Conservation (phyloP, 495 filamentous ascomycete genomes). For the Thermochaetoides thermophila region DNA sequence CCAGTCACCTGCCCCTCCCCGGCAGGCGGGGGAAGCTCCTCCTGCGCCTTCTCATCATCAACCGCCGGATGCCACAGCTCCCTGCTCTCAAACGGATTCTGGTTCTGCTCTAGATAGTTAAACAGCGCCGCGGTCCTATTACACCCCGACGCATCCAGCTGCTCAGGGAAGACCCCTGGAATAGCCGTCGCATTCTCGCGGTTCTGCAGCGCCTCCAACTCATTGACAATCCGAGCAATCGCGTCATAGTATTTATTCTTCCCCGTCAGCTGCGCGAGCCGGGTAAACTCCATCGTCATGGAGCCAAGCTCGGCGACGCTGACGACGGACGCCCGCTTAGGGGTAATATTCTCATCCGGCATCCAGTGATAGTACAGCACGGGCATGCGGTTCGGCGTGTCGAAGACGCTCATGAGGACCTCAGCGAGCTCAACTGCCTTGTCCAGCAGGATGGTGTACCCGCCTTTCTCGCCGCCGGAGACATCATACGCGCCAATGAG, state of each 20-base stretch:
- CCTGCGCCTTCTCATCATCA: too few relatives aligned
- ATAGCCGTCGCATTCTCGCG: constrained; percentile 44
- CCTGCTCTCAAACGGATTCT: too few relatives aligned
- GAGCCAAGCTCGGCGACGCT: constrained; percentile 80
- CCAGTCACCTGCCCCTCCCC: too few relatives aligned
- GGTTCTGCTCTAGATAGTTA: constrained; percentile 7
- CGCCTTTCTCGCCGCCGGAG: constrained; percentile 36
- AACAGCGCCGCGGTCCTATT: constrained; percentile 27
- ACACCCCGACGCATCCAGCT: constrained; percentile 56
- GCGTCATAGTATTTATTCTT: constrained; percentile 89
- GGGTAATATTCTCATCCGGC: constrained; percentile 47
- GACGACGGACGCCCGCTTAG: constrained; percentile 48
- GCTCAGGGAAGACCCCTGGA: constrained; percentile 71
- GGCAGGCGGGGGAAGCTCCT: too few relatives aligned
- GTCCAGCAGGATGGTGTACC: constrained; percentile 52
- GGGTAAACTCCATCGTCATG: constrained; percentile 87
- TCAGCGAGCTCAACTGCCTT: constrained; percentile 85
- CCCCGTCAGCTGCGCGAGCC: constrained; percentile 80
- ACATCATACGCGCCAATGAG: constrained; percentile 75
- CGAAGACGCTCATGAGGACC: constrained; percentile 80
- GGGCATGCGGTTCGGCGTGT: constrained; percentile 95
- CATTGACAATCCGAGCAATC: constrained; percentile 78
- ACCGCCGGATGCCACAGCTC: too few relatives aligned
- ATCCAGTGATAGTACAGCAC: constrained; percentile 75
- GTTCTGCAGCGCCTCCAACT: constrained; percentile 64